Conservation (phyloP, 1,284 basidiomycete species). For the Trichosporon ovoides region DNA sequence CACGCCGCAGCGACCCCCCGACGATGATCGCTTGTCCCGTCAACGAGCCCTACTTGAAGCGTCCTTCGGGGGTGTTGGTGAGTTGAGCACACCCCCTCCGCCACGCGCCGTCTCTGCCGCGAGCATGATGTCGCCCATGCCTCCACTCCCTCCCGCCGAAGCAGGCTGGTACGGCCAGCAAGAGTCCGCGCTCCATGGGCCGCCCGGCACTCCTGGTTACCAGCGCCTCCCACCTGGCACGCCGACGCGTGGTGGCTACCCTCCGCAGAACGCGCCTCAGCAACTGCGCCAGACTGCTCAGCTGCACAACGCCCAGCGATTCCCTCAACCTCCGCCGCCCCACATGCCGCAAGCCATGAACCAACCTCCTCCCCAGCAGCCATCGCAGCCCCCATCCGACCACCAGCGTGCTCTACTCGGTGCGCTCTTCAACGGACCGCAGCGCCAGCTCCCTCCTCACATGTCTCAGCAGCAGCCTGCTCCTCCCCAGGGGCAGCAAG, state of each 20-base stretch:
- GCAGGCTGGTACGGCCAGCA: slow-evolving; percentile 1
- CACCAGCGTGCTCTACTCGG: slow-evolving; percentile 18
- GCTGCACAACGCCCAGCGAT: neutral
- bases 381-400: neutral
- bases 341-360: neutral
- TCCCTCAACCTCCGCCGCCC: neutral
- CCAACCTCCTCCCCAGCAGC: slow-evolving; percentile 1
- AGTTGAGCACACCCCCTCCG: neutral
- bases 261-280: neutral
- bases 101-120: neutral
- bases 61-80: slow-evolving; percentile 5
- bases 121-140: slow-evolving; percentile 18
- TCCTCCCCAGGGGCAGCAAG: neutral
- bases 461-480: neutral
- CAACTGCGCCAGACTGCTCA: neutral
- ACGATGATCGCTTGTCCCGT: slow-evolving; percentile 1
- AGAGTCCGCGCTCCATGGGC: neutral
- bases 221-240: slow-evolving; percentile 1
- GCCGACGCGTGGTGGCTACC: neutral
- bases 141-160: slow-evolving; percentile 8
- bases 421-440: slow-evolving; percentile 11
- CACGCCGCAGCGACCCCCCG: neutral
- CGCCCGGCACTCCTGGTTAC: neutral
- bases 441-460: neutral
- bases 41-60: slow-evolving; percentile 17